These are phyloP conservation scores for Claviceps maximensis DNA, from an alignment of 2,329 filamentous ascomycete genomes.

Conservation along the genomic window DNA sequence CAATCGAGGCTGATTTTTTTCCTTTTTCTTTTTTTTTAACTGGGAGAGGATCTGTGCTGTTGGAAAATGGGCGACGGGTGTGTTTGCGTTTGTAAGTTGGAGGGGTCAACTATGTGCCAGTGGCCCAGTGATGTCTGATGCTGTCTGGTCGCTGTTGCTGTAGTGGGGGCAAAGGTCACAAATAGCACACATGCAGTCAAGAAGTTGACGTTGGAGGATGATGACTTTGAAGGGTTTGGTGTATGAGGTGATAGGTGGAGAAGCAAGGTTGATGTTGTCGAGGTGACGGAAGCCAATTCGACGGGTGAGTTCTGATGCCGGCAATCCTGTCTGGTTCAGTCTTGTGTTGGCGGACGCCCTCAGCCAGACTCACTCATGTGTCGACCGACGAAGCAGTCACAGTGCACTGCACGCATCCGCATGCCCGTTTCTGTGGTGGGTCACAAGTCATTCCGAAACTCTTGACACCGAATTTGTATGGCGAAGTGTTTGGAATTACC, in stretches of 20 bases:
- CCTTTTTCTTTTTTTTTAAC: too few species aligned
- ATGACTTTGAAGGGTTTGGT: not conserved
- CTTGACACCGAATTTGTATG: too few species aligned
- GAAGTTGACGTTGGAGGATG: not conserved
- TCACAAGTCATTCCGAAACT: too few species aligned
- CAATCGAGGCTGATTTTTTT: not conserved
- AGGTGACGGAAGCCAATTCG: too few species aligned
- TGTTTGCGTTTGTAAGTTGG: slow-evolving; percentile 1
- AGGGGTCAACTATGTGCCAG: not conserved
- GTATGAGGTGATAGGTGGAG: not conserved
- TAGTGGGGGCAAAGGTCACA: not conserved
- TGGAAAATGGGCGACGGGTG: not conserved
- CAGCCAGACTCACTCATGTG: too few species aligned
- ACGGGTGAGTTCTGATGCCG: too few species aligned
- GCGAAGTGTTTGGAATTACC: too few species aligned
- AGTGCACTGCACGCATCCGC: too few species aligned
- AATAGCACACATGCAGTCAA: not conserved
- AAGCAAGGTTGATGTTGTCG: not conserved
- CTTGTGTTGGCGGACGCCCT: too few species aligned
- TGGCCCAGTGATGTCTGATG: not conserved
- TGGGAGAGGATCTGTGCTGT: not conserved
- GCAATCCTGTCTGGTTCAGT: too few species aligned
- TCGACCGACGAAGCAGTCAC: too few species aligned
- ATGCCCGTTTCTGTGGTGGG: too few species aligned
- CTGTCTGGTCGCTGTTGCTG: not conserved